Conservation (phyloP, 257 asterid species). For the Rubia yunnanensis region DNA sequence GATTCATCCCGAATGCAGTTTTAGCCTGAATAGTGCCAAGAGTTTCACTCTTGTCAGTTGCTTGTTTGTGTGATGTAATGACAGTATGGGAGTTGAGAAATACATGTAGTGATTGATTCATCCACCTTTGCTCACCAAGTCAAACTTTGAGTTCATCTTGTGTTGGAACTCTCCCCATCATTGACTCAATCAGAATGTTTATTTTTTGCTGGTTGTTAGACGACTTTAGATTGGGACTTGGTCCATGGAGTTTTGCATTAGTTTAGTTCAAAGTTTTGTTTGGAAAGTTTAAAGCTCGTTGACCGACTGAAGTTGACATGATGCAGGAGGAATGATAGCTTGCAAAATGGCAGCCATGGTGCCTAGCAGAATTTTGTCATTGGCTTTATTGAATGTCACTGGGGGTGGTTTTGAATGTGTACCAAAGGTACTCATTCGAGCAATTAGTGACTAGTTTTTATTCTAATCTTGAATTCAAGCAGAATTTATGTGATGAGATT, state of each 20-base stretch:
- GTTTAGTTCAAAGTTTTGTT: not conserved
- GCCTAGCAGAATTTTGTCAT: conserved; percentile 61
- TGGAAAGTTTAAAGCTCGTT: not conserved
- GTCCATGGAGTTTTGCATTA: not conserved
- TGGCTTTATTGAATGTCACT: conserved; percentile 91
- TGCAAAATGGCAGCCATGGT: conserved; percentile 89
- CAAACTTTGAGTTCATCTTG: not conserved
- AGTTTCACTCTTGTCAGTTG: not conserved
- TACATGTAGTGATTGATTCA: not conserved
- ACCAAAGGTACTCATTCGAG: conserved; percentile 53
- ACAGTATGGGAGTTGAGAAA: not conserved
- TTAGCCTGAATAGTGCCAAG: no score
- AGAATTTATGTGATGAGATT: not conserved
- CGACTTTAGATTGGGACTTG: not conserved
- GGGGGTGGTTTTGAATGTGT: conserved; percentile 98
- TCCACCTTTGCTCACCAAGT: not conserved
- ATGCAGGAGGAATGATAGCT: conserved; percentile 92
- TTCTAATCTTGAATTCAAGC: not conserved
- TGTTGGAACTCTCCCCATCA: not conserved
- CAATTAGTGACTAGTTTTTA: not conserved
- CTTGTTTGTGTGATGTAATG: not conserved
- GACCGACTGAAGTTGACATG: conserved; percentile 3
- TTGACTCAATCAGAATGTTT: not conserved
- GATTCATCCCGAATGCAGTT: no score
- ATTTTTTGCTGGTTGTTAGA: not conserved